A percentile compares a stretch with the other conserved stretches of the same genome.
phyloP scores from a whole-genome alignment of 31 red algal species.

The Porphyra umbilicalis region DNA sequence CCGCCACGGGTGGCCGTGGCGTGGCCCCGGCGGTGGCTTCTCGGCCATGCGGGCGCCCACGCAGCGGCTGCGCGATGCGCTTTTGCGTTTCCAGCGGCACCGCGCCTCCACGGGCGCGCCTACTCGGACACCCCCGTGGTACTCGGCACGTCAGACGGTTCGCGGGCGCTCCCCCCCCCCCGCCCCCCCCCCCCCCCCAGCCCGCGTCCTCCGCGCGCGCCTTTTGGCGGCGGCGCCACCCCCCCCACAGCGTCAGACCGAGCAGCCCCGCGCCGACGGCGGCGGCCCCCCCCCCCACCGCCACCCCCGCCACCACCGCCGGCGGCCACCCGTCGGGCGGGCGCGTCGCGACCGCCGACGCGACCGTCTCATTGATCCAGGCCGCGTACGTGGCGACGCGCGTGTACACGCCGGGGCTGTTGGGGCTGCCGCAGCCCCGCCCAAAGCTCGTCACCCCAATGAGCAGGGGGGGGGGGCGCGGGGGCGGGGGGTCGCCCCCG shows the following conservation, averaged over 20 bases:
- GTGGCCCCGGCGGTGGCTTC: too few relatives aligned
- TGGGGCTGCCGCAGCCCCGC: not conserved
- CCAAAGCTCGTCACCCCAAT: not conserved
- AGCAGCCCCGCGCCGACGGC: not conserved
- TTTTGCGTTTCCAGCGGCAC: too few relatives aligned
- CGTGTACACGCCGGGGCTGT: not conserved
- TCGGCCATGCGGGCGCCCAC: too few relatives aligned
- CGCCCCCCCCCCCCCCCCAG: not conserved
- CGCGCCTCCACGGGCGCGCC: not conserved
- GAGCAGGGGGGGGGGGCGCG: not conserved
- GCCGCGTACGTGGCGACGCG: not conserved
- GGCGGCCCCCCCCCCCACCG: not conserved
- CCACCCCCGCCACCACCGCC: not conserved
- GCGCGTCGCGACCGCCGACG: not conserved
- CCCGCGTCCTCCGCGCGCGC: not conserved
- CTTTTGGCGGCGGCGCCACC: not conserved
- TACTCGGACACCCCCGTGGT: not conserved
- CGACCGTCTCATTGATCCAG: not conserved
- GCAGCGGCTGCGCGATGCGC: too few relatives aligned
- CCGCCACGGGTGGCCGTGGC: too few relatives aligned
- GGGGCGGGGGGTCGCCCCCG: too few relatives aligned
- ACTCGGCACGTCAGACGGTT: not conserved
- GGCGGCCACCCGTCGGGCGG: not conserved
- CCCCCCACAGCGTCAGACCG: not conserved
- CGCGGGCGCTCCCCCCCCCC: not conserved